Base-by-base conservation (phyloP, 306 rosid species). In the Ceratonia siliqua region DNA sequence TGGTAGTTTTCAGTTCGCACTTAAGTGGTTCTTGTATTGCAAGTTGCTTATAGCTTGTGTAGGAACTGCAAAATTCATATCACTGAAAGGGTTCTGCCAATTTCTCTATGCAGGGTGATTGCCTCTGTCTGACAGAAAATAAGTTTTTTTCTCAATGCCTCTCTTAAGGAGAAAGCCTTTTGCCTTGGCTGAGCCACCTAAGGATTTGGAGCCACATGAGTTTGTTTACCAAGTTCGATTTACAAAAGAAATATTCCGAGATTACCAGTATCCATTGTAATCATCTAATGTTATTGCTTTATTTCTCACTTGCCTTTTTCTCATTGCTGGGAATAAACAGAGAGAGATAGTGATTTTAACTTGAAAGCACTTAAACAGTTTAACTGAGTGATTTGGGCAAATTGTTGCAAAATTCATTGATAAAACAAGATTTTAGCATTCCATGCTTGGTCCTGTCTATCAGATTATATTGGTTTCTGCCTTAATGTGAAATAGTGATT, bases 211-310 rank as follows among this genome's bases (percentile, higher is more conserved):
- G 83, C 83, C 85, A 50, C 75, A 85, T 24, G 99, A 92, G 76
- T 82, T 58, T 52, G 90, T 94, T 61, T 90, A 78, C 84, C 96
- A 87, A 88, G 78, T 94, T 85, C 96, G 97, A 22, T 88, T 78
- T 75, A 91, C 99, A 1, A 87, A 92, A 82, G 99, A 94, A 83
- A 85, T 94, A 64, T 90, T 91, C 67, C 89, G 65, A 62, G 87
- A 90, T 81, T 94, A 94, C 82, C 68, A 35, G 98, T 94, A 94
- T 94, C 97, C 97, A 88, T 42, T 75, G 27, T 42, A 57, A 17
- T 15, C 5, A 32, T 70, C 17, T 28, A 32, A 36, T 55, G 15
- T 25, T 36, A 25, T 27, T 55, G 22, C 15, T 22, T 32, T 43
- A 35, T 66, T 59, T 27, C 68, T 56, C 7, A 0, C 59, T 58